Evolutionary conservation across 768 basidiomycete species (phyloP).

Genomic region (Lentinus tigrinus): DNA sequence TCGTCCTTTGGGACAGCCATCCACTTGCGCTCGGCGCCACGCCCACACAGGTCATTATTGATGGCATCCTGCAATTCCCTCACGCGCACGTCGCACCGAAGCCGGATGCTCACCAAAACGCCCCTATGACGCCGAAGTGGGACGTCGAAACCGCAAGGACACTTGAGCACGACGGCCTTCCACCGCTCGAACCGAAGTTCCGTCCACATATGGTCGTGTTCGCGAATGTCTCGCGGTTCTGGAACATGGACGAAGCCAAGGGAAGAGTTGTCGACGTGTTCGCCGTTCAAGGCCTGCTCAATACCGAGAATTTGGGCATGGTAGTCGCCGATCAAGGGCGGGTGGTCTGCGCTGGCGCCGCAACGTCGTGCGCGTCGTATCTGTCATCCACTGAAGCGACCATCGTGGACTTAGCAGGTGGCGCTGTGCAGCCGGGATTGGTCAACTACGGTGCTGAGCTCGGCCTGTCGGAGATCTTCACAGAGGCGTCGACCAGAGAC

Average conservation of each 20-base stretch:
- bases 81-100: slow-evolving; percentile 41
- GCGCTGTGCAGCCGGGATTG: slow-evolving; percentile 59
- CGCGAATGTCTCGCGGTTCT: slow-evolving; percentile 48
- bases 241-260: slow-evolving; percentile 8
- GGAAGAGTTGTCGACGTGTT: slow-evolving; percentile 17
- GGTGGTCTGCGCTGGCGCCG: slow-evolving; percentile 45
- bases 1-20: slow-evolving; percentile 73
- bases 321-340: slow-evolving; percentile 55
- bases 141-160: slow-evolving; percentile 57
- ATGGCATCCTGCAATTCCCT: slow-evolving; percentile 70
- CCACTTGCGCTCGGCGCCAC: slow-evolving; percentile 79
- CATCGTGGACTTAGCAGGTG: slow-evolving; percentile 60
- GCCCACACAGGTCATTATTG: slow-evolving; percentile 78
- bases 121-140: slow-evolving; percentile 56
- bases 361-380: slow-evolving; percentile 13
- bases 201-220: slow-evolving; percentile 45
- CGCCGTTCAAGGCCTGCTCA: background rate
- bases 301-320: slow-evolving; percentile 17
- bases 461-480: slow-evolving; percentile 63
- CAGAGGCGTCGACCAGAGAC: slow-evolving; percentile 60
- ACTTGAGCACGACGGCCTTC: slow-evolving; percentile 64
- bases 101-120: slow-evolving; percentile 45
- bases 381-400: slow-evolving; percentile 5
- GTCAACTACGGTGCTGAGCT: slow-evolving; percentile 61
- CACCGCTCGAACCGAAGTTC: slow-evolving; percentile 51